Conservation (phyloP, 2,329 filamentous ascomycete species). For the Orbilia oligospora region DNA sequence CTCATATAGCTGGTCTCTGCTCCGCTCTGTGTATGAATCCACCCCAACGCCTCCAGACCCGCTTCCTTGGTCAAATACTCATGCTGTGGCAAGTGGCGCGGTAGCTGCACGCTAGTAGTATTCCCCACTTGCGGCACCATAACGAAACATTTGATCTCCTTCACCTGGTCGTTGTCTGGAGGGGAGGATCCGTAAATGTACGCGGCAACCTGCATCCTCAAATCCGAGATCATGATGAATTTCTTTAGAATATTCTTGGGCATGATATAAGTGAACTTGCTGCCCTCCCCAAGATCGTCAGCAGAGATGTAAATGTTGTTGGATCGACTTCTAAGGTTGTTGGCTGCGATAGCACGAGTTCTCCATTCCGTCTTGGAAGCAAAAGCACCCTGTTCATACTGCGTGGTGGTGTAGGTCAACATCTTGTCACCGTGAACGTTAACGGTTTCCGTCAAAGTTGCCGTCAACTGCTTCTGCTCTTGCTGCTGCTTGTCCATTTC, state of each 20-base stretch:
- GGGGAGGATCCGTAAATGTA: constrained; percentile 95
- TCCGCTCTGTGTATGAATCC: constrained; percentile 90
- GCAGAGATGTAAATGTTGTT: constrained; percentile 99
- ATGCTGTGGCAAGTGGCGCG: constrained; percentile 90
- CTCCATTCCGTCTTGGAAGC: constrained; percentile 99
- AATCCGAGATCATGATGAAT: constrained; percentile 96
- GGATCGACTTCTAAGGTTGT: constrained; percentile 89
- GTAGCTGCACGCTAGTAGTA: constrained; percentile 90
- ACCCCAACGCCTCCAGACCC: constrained; percentile 85
- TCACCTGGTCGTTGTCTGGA: constrained; percentile 94
- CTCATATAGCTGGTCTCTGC: constrained; percentile 98
- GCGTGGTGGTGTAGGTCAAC: constrained; percentile 96
- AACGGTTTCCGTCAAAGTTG: constrained; percentile 97
- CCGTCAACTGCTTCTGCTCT: constrained; percentile 95
- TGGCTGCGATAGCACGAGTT: constrained; percentile 94
- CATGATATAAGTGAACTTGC: constrained; percentile 95
- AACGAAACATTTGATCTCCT: constrained; percentile 95
- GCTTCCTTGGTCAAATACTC: constrained; percentile 80
- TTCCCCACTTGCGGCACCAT: constrained; percentile 98
- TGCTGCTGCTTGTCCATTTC: constrained; percentile 99
- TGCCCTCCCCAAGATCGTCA: constrained; percentile 90
- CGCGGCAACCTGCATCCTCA: constrained; percentile 94
- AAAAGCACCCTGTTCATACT: constrained; percentile 97
- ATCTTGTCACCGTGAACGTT: constrained; percentile 98
- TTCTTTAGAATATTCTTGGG: constrained; percentile 98